A percentile compares a stretch with the other conserved stretches of the same genome.
phyloP scores from a whole-genome alignment of 257 asterid genomes.

The Fraxinus excelsior region DNA sequence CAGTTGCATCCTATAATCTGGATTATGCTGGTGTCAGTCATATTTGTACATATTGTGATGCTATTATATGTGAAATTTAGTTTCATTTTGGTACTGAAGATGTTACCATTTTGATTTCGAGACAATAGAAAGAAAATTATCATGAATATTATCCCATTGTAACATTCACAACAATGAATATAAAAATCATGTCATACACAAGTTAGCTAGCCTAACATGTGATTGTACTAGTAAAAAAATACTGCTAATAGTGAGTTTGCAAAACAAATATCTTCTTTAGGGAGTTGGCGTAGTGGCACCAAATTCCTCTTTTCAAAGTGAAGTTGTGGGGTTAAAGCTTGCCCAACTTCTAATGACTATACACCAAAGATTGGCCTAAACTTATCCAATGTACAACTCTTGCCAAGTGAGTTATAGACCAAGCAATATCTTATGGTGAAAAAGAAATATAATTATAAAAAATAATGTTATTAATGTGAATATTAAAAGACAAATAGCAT shows the following conservation, averaged over 20 bases:
- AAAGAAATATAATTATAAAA: not conserved
- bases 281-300: not conserved
- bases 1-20: not conserved
- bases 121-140: no score
- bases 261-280: not conserved
- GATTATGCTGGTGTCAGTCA: no score
- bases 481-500: no score
- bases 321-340: conserved; percentile 1
- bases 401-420: not conserved
- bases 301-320: conserved; percentile 14
- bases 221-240: not conserved
- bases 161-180: conserved; percentile 23
- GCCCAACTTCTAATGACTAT: not conserved
- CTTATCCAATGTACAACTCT: not conserved
- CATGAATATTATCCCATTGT: no score
- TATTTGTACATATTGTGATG: no score
- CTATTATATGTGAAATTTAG: no score
- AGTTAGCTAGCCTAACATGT: conserved; percentile 12
- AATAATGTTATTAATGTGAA: no score
- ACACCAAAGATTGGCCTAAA: conserved; percentile 3
- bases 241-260: no score
- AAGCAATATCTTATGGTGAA: not conserved
- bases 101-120: no score
- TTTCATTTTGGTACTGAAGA: no score
- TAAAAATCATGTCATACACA: conserved; percentile 28